Evolutionary conservation across 2,329 filamentous ascomycete genomes (phyloP).

Genomic region (Teratosphaeriaceae sp.): DNA sequence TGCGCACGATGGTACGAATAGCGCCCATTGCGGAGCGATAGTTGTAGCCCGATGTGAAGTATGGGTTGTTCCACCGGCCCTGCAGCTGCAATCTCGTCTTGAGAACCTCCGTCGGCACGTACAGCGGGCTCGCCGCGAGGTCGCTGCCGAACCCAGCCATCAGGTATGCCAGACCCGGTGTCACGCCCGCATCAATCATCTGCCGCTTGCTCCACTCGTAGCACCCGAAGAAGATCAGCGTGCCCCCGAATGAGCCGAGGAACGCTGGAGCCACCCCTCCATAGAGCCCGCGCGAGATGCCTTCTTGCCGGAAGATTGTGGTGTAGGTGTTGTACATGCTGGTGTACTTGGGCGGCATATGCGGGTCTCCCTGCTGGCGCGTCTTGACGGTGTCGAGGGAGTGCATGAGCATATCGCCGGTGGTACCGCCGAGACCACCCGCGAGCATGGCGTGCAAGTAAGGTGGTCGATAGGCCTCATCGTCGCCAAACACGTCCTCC

Average conservation of each 20-base stretch:
- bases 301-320: conserved; percentile 90
- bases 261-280: conserved; percentile 90
- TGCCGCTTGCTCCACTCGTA: conserved; percentile 93
- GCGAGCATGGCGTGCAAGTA: conserved; percentile 72
- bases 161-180: conserved; percentile 79
- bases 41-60: conserved; percentile 92
- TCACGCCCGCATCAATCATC: conserved; percentile 77
- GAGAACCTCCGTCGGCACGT: conserved; percentile 94
- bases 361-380: conserved; percentile 90
- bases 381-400: conserved; percentile 98
- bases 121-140: conserved; percentile 82
- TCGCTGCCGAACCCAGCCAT: conserved; percentile 87
- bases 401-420: conserved; percentile 97
- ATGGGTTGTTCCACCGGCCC: conserved; percentile 90
- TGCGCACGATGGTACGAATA: conserved; percentile 71
- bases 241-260: conserved; percentile 86
- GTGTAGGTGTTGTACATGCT: conserved; percentile 85
- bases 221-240: conserved; percentile 88
- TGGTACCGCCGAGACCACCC: conserved; percentile 85
- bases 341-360: conserved; percentile 86
- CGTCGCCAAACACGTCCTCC: conserved; percentile 24
- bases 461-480: conserved; percentile 40
- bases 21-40: conserved; percentile 83
- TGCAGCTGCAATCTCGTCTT: conserved; percentile 97
- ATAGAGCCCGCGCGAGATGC: conserved; percentile 77